Evolutionary conservation across 164 flowering plant genomes (phyloP).

Genomic region (Echeveria elegans): DNA sequence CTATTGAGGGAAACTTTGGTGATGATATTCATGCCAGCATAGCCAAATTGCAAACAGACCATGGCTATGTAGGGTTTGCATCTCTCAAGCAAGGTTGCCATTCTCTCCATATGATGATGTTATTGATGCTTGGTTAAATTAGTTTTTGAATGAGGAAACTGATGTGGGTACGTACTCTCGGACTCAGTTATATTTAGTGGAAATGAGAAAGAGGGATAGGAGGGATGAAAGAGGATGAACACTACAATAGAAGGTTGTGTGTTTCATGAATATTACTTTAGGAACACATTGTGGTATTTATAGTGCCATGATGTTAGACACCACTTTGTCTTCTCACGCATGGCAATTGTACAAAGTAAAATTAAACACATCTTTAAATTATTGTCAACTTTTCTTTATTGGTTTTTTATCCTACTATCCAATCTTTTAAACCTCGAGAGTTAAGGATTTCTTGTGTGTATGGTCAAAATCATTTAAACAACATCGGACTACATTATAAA

Average conservation of each 20-base stretch:
- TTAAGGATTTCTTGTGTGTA: too few relatives aligned
- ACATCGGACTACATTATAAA: too few relatives aligned
- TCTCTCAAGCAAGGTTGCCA: slow-evolving; percentile 5
- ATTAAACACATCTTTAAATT: neutral
- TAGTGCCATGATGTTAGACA: neutral
- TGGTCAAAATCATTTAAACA: too few relatives aligned
- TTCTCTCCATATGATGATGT: neutral
- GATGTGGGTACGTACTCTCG: neutral
- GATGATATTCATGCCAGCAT: slow-evolving; percentile 15
- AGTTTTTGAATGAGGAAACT: neutral
- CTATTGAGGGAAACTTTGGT: slow-evolving; percentile 13
- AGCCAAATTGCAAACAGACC: slow-evolving; percentile 12
- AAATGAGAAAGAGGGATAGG: neutral
- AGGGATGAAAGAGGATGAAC: neutral
- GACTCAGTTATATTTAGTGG: neutral
- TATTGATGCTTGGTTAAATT: neutral
- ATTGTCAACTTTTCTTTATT: neutral
- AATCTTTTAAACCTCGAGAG: too few relatives aligned
- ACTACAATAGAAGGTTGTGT: neutral
- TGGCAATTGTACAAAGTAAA: neutral
- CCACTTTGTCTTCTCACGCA: neutral
- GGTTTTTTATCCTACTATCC: neutral
- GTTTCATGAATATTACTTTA: slow-evolving; percentile 3
- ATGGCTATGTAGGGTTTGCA: slow-evolving; percentile 13
- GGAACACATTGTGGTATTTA: slow-evolving; percentile 1